Conservation (phyloP, 331 rosid genomes). For the Spiraea crenata region DNA sequence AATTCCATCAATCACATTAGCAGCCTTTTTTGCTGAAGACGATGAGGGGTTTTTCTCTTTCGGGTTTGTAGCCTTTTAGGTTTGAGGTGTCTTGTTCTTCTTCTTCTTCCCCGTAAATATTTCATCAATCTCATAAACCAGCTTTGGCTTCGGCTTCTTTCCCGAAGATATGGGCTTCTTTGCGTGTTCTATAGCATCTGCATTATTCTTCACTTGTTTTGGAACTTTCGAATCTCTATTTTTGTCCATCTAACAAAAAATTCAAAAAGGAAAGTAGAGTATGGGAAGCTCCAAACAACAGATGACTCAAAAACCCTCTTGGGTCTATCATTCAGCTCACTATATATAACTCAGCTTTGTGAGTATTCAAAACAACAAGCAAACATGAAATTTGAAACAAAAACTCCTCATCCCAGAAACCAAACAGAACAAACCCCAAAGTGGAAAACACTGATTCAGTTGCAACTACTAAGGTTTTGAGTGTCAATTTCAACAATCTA, state of each 20-base stretch:
- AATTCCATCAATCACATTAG: too few species aligned
- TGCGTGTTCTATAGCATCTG: slow-evolving; percentile 24
- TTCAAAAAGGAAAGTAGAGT: neutral
- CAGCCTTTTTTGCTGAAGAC: too few species aligned
- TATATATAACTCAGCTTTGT: neutral
- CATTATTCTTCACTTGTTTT: slow-evolving; percentile 25
- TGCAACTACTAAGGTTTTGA: neutral
- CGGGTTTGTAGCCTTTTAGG: slow-evolving; percentile 15
- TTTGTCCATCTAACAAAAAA: slow-evolving; percentile 21
- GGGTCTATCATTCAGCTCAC: neutral
- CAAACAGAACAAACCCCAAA: neutral
- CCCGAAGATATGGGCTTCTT: slow-evolving; percentile 15
- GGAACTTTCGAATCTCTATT: slow-evolving; percentile 32
- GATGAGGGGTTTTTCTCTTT: neutral
- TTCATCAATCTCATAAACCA: slow-evolving; percentile 62
- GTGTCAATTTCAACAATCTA: neutral
- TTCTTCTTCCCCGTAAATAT: slow-evolving; percentile 64
- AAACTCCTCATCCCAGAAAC: neutral
- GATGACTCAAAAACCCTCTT: neutral
- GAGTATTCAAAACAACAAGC: neutral
- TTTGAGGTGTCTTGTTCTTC: slow-evolving; percentile 37
- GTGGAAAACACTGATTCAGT: neutral
- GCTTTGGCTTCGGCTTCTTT: neutral
- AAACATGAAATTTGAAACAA: neutral
- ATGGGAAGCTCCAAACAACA: neutral